These are phyloP conservation scores for Begonia loranthoides DNA, from an alignment of 306 rosid species.

Conservation along the genomic window DNA sequence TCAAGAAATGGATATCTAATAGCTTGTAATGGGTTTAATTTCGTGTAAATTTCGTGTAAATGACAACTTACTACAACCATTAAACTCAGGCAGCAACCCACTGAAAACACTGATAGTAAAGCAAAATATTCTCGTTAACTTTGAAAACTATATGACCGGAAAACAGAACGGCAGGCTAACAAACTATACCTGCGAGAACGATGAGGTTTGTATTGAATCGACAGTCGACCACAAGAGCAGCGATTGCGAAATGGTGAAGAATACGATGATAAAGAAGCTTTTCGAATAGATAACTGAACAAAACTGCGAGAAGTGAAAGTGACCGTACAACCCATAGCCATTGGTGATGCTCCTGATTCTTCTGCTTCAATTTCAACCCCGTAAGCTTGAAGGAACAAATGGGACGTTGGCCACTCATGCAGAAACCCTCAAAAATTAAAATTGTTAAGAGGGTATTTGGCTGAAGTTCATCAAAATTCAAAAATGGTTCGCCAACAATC, in stretches of 20 bases:
- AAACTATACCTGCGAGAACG: slow-evolving; percentile 27
- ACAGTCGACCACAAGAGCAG: slow-evolving; percentile 44
- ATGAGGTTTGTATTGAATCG: slow-evolving; percentile 21
- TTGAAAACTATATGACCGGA: background rate
- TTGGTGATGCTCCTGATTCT: slow-evolving; percentile 24
- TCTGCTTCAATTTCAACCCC: slow-evolving; percentile 32
- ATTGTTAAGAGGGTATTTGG: slow-evolving; percentile 5
- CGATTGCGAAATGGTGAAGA: slow-evolving; percentile 43
- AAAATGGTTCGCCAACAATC: background rate
- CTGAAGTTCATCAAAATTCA: background rate
- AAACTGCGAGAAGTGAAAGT: slow-evolving; percentile 21
- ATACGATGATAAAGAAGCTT: slow-evolving; percentile 21
- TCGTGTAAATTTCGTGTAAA: no score
- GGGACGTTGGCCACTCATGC: slow-evolving; percentile 64
- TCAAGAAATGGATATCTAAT: no score
- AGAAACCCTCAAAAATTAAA: slow-evolving; percentile 24
- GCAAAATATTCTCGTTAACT: background rate
- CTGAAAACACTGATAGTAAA: no score
- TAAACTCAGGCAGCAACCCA: no score
- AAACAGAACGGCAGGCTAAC: background rate
- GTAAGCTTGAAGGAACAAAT: slow-evolving; percentile 40
- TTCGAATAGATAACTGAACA: slow-evolving; percentile 20
- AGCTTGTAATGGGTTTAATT: no score
- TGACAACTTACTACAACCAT: no score
- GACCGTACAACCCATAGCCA: slow-evolving; percentile 48